Evolutionary conservation across 1,284 basidiomycete species (phyloP).

Genomic region (Rhodotorula sp.): DNA sequence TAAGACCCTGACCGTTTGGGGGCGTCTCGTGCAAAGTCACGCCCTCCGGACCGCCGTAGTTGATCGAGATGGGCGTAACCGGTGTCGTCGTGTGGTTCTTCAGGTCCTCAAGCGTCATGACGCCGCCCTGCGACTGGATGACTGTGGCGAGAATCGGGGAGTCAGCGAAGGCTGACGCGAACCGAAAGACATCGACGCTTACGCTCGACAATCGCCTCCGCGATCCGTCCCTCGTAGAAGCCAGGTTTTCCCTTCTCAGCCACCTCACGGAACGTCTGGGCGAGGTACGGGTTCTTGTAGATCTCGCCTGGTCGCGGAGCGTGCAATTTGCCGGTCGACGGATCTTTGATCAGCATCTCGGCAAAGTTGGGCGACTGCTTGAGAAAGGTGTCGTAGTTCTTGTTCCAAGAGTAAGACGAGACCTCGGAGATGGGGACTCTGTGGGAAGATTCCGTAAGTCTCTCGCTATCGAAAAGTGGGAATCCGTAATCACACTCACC

Average conservation of each 20-base stretch:
- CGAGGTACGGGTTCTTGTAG: slow-evolving; percentile 63
- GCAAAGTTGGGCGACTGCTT: slow-evolving; percentile 42
- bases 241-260: slow-evolving; percentile 80
- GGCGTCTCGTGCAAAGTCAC: slow-evolving; percentile 79
- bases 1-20: slow-evolving; percentile 87
- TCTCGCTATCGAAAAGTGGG: slow-evolving; percentile 51
- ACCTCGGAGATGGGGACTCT: slow-evolving; percentile 38
- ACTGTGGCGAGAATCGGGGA: slow-evolving; percentile 24
- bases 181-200: slow-evolving; percentile 55
- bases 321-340: slow-evolving; percentile 57
- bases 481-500: slow-evolving; percentile 46
- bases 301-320: slow-evolving; percentile 57
- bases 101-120: slow-evolving; percentile 86
- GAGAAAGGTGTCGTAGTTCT: slow-evolving; percentile 27
- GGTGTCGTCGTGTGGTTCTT: slow-evolving; percentile 72
- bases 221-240: slow-evolving; percentile 86
- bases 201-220: slow-evolving; percentile 78
- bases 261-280: slow-evolving; percentile 74
- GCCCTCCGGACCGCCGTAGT: slow-evolving; percentile 66
- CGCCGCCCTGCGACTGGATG: slow-evolving; percentile 69
- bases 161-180: background rate
- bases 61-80: slow-evolving; percentile 86
- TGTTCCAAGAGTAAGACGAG: slow-evolving; percentile 31
- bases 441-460: background rate
- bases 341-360: slow-evolving; percentile 70